Evolutionary conservation across 164 flowering plant species (phyloP), one percentile per base, ranked within the genome.

Genomic region (Sextonia rubra): DNA sequence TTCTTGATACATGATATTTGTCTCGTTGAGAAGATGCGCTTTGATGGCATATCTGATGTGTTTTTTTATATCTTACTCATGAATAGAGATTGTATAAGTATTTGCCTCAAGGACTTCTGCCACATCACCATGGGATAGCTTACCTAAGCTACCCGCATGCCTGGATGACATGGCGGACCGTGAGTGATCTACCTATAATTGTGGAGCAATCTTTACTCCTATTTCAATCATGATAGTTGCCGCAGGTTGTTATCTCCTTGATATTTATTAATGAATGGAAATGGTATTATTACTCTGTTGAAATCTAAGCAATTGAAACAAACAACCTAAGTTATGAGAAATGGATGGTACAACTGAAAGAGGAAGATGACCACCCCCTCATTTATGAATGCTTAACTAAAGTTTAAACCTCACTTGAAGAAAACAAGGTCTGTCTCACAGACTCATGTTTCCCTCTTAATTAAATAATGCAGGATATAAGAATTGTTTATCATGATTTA

Each of bases 371-470:
- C 47, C n/a, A 44, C 37, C 52, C 44, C 17, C 24, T 32, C 9
- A 22, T 49, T 3, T 17, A 2, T 66, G 24, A 24, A 32, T 25
- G 12, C 48, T 47, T 37, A 66, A 27, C 12, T 14, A 44, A 44
- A 66, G 49, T 64, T 64, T 37, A n/a, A 66, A 66, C 26, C 55
- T 25, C 55, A 66, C 69, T 66, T 44, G 49, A 66, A 66, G 69
- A 37, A 37, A 66, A 66, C 69, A 66, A 29, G 27, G 15, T 44
- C 48, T 66, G 4, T n/a, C 37, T 8, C 49, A 66, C 52, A 47
- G 20, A 66, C 24, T 3, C 55, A 29, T 44, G 14, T 37, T 8
- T 47, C 27, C 27, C 44, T 66, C 26, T 44, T 44, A 14, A 64
- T 44, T 44, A 14, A 64, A 64, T 64, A 29, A 4, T 64, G 29